Conservation (phyloP, 2,329 filamentous ascomycete genomes). For the Pestalotiopsis sp. region DNA sequence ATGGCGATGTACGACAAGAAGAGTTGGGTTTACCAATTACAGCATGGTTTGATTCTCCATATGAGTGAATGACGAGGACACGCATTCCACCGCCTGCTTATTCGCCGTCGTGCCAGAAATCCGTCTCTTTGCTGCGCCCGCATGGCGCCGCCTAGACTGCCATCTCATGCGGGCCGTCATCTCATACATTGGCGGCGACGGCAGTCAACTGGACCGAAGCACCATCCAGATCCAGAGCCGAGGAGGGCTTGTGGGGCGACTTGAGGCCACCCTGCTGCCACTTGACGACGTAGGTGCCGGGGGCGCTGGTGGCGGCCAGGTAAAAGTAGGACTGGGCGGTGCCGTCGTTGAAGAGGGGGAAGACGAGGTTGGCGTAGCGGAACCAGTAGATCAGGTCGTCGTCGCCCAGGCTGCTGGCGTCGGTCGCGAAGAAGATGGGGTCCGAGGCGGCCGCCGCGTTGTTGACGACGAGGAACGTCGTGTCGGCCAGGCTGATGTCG, state of each 20-base stretch:
- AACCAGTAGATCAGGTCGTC: slow-evolving; percentile 17
- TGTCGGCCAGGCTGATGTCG: slow-evolving; percentile 9
- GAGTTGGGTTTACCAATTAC: too few relatives aligned
- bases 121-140: too few relatives aligned
- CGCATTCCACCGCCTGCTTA: too few relatives aligned
- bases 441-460: slow-evolving; percentile 12
- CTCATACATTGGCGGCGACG: neutral
- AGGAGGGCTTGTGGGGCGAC: neutral
- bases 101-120: too few relatives aligned
- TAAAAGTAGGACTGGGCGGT: slow-evolving; percentile 11
- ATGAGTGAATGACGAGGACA: too few relatives aligned
- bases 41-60: too few relatives aligned
- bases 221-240: neutral
- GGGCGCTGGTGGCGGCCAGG: neutral
- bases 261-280: slow-evolving; percentile 2
- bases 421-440: slow-evolving; percentile 16
- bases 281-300: slow-evolving; percentile 11
- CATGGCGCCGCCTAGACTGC: too few relatives aligned
- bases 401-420: slow-evolving; percentile 14
- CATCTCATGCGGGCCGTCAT: too few relatives aligned
- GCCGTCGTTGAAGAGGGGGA: slow-evolving; percentile 8
- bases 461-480: slow-evolving; percentile 22
- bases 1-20: neutral
- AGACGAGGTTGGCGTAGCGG: slow-evolving; percentile 11
- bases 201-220: neutral